Evolutionary conservation across 106 monocot species (phyloP).

Genomic region (Amphibolis antarctica): DNA sequence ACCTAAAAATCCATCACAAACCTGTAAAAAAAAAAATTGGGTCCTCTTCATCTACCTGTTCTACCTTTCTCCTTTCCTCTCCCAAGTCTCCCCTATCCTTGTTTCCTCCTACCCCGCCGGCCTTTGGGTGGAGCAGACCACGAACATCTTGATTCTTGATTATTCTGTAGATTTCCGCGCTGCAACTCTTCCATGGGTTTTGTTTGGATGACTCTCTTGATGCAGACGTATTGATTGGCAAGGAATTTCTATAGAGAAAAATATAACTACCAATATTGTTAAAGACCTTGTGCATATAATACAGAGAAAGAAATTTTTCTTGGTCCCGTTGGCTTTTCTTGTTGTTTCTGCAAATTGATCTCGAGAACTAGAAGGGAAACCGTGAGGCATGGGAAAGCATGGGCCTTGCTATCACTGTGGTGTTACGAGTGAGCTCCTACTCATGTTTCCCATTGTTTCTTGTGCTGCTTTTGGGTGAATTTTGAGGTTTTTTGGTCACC

Average conservation of each 20-base stretch:
- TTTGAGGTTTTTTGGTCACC: constrained; percentile 4
- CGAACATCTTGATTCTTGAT: constrained; percentile 6
- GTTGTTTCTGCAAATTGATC: constrained; percentile 7
- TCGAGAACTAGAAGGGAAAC: constrained; percentile 12
- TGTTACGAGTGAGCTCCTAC: constrained; percentile 93
- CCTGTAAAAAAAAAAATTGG: constrained; percentile 5
- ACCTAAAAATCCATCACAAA: constrained; percentile 30
- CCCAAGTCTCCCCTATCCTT: background rate
- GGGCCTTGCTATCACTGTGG: constrained; percentile 99
- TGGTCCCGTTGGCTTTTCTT: constrained; percentile 9
- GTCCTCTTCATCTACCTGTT: constrained; percentile 8
- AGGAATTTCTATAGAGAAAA: constrained; percentile 5
- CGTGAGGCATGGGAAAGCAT: constrained; percentile 69
- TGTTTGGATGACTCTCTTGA: constrained; percentile 9
- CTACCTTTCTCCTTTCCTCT: background rate
- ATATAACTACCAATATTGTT: background rate
- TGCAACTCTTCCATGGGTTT: constrained; percentile 18
- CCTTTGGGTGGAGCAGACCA: constrained; percentile 3
- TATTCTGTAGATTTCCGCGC: constrained; percentile 5
- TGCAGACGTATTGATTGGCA: constrained; percentile 19
- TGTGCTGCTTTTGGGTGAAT: constrained; percentile 7
- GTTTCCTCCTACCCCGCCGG: background rate
- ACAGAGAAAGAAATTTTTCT: constrained; percentile 13
- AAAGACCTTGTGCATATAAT: background rate
- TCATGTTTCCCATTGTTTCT: constrained; percentile 18